Base-by-base conservation (phyloP, 345 rosid genomes). In the Balakata baccata region DNA sequence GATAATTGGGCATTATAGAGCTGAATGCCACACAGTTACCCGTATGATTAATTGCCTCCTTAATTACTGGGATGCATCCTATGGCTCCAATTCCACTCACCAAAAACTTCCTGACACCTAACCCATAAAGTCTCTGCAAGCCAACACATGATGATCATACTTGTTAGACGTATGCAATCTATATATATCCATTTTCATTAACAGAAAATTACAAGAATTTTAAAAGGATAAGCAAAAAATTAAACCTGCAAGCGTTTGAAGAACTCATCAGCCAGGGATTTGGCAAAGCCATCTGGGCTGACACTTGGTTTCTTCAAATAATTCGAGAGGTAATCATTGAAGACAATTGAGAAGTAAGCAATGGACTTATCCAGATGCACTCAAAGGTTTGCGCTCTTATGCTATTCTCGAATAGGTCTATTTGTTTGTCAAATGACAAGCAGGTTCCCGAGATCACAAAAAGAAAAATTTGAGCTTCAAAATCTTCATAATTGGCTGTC, bases 171-270 rank as follows among this genome's bases (percentile, higher is more conserved):
- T 3, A 50, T 50, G 16, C 0, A 10, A 16, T 16, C 34, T 29
- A 29, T 29, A 60, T 9, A 11, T 14, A 43, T 1, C 10, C 47
- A 43, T 43, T 5, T 5, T 6, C 41, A 14, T 12, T 1, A 53
- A 1, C 7, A 52, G 16, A 52, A 14, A 4, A 53, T 14, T 14
- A n/a, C 22, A 53, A 53, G 22, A 63, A 3, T 34, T 13, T 13
- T 34, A 41, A 6, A 41, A 34, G 6, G 23, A 2, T 6, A 41
- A 17, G 11, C 18, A 37, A 4, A 18, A 7, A 34, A 62, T 17
- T 18, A 38, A 63, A 63, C 66, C 66, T 63, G 17, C 47, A 63
- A 63, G n/a, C 66, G 46, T 63, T 63, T 43, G 66, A 63, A 9
- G 12, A 63, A 22, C 22, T 62, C 66, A 14, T 62, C 41, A 4